These are phyloP conservation scores for Hyaloscypha variabilis DNA, from an alignment of 495 filamentous ascomycete genomes.

Conservation along the genomic window DNA sequence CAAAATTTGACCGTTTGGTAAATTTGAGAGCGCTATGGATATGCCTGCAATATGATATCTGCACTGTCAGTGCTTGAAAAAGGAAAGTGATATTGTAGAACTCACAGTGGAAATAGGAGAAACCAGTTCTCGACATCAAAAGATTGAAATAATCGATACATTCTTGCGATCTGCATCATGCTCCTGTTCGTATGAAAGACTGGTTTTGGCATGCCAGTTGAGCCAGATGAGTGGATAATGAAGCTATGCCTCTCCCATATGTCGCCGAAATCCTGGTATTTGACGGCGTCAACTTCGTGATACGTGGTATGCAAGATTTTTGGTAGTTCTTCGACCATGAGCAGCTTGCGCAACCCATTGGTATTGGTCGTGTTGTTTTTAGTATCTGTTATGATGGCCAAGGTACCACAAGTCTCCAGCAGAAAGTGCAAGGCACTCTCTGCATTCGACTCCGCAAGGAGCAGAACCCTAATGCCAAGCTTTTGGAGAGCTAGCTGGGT, in stretches of 20 bases:
- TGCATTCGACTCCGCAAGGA: constrained; percentile 32
- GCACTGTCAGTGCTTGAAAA: neutral
- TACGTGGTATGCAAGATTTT: neutral
- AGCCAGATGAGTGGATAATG: constrained; percentile 34
- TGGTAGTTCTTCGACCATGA: constrained; percentile 24
- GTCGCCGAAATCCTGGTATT: constrained; percentile 31
- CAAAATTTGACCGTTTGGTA: constrained; percentile 33
- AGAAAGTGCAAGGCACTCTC: constrained; percentile 26
- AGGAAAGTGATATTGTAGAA: neutral
- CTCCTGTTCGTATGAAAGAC: constrained; percentile 34
- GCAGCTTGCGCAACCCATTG: constrained; percentile 23
- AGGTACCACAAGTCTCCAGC: constrained; percentile 24
- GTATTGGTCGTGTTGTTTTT: constrained; percentile 24
- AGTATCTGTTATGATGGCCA: constrained; percentile 30
- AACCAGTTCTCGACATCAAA: constrained; percentile 33
- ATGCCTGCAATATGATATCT: constrained; percentile 35
- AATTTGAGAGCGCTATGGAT: constrained; percentile 30
- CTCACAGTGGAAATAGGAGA: constrained; percentile 33
- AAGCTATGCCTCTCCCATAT: constrained; percentile 33
- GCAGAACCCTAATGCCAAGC: constrained; percentile 30
- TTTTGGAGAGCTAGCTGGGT: constrained; percentile 33
- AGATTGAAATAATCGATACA: constrained; percentile 33
- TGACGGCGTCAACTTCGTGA: constrained; percentile 25
- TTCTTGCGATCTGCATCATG: constrained; percentile 35
- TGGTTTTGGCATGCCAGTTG: constrained; percentile 35